A percentile compares a stretch with the other conserved stretches of the same genome.
phyloP scores from a whole-genome alignment of 352 stramenopile species.

The Pythium apleroticum region DNA sequence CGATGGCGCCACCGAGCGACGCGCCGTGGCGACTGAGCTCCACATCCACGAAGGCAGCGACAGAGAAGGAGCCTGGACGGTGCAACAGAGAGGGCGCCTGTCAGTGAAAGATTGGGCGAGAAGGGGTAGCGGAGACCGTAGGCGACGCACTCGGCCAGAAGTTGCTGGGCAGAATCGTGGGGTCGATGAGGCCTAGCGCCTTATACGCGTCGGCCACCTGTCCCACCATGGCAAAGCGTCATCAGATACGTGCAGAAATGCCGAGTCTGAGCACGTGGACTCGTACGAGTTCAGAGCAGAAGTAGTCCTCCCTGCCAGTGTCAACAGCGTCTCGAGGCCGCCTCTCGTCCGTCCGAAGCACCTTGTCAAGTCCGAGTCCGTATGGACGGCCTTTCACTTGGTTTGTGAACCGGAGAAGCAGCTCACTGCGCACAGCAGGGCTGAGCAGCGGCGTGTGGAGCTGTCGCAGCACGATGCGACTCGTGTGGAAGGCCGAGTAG shows the following conservation, averaged over 20 bases:
- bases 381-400: slow-evolving; percentile 38
- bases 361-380: slow-evolving; percentile 48
- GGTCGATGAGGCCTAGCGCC: slow-evolving; percentile 44
- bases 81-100: neutral
- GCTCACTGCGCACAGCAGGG: slow-evolving; percentile 38
- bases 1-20: slow-evolving; percentile 38
- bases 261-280: neutral
- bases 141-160: slow-evolving; percentile 55
- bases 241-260: neutral
- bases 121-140: neutral
- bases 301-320: slow-evolving; percentile 35
- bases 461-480: slow-evolving; percentile 46
- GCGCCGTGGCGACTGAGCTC: slow-evolving; percentile 51
- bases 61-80: slow-evolving; percentile 44
- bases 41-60: slow-evolving; percentile 46
- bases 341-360: slow-evolving; percentile 35
- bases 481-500: slow-evolving; percentile 49
- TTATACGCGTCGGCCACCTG: slow-evolving; percentile 63
- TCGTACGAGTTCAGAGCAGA: slow-evolving; percentile 68
- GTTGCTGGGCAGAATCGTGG: slow-evolving; percentile 36
- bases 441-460: slow-evolving; percentile 56
- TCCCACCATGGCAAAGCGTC: neutral
- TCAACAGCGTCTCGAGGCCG: neutral
- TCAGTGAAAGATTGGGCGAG: neutral
- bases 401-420: slow-evolving; percentile 44